phyloP scores from a whole-genome alignment of 495 filamentous ascomycete genomes.

The Neurospora terricola region DNA sequence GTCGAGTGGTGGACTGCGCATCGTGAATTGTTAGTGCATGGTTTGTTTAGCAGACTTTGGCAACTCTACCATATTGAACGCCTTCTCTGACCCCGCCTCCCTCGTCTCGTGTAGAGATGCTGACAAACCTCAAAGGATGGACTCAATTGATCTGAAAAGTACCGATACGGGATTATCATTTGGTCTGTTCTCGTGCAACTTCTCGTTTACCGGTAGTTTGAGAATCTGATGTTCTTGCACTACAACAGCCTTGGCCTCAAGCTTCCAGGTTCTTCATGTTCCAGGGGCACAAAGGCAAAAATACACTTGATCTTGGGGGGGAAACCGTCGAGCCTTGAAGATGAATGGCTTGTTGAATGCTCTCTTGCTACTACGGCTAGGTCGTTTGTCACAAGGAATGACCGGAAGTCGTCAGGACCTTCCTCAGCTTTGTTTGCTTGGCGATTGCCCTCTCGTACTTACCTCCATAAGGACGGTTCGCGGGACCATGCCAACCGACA shows the following conservation, averaged over 20 bases:
- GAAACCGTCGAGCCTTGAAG: background rate
- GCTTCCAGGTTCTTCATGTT: background rate
- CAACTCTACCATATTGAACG: background rate
- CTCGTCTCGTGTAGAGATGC: background rate
- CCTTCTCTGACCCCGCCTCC: background rate
- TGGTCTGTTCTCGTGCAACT: background rate
- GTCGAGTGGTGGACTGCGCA: background rate
- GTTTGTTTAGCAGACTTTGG: background rate
- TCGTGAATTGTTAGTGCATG: background rate
- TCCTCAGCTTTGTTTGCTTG: background rate
- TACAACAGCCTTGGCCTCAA: background rate
- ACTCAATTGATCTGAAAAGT: background rate
- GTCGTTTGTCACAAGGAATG: background rate
- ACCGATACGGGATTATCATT: background rate
- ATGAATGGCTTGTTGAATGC: background rate
- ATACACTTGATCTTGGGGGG: background rate
- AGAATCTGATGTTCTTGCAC: background rate
- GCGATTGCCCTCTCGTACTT: background rate
- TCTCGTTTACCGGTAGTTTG: background rate
- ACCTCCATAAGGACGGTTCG: background rate
- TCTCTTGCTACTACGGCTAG: background rate
- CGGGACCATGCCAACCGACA: background rate
- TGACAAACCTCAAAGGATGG: background rate
- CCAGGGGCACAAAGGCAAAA: background rate
- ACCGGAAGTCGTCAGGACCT: background rate